A percentile compares a stretch with the other conserved stretches of the same genome.
Evolutionary conservation across 148 eudicot genomes (phyloP).

Genomic region (Dysphania ambrosioides): DNA sequence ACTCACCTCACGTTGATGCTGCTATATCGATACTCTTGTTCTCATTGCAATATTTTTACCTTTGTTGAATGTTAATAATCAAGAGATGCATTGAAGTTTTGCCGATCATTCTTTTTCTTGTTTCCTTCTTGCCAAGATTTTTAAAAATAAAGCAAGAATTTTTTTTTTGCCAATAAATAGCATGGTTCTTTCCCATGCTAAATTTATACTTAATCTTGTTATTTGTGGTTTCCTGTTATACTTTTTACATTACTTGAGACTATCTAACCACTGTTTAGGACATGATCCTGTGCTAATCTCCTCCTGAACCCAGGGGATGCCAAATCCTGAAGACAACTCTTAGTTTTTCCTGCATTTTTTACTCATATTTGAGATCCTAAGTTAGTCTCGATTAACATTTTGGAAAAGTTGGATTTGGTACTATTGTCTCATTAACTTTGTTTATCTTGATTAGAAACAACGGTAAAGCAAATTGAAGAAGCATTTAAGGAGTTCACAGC

Average conservation of each 20-base stretch:
- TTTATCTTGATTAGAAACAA: constrained; percentile 41
- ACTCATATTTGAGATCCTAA: not conserved
- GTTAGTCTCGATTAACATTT: not conserved
- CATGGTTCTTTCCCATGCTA: too few relatives aligned
- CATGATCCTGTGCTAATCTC: too few relatives aligned
- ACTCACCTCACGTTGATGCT: not conserved
- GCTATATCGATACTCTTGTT: not conserved
- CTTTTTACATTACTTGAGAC: not conserved
- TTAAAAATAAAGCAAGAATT: too few relatives aligned
- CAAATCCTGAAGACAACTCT: not conserved
- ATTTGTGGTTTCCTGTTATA: not conserved
- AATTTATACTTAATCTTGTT: not conserved
- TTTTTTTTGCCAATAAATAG: too few relatives aligned
- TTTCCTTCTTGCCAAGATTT: not conserved
- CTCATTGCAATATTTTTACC: not conserved
- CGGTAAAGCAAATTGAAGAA: constrained; percentile 68
- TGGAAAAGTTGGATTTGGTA: not conserved
- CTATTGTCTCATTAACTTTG: not conserved
- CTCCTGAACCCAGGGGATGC: not conserved
- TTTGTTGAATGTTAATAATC: too few relatives aligned
- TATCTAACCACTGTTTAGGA: not conserved
- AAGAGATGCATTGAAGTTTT: too few relatives aligned
- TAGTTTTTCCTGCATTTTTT: not conserved
- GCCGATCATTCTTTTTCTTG: not conserved
- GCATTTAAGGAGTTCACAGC: constrained; percentile 73